Evolutionary conservation across 2,329 filamentous ascomycete genomes (phyloP).

Genomic region (Lasiodiplodia theobromae): DNA sequence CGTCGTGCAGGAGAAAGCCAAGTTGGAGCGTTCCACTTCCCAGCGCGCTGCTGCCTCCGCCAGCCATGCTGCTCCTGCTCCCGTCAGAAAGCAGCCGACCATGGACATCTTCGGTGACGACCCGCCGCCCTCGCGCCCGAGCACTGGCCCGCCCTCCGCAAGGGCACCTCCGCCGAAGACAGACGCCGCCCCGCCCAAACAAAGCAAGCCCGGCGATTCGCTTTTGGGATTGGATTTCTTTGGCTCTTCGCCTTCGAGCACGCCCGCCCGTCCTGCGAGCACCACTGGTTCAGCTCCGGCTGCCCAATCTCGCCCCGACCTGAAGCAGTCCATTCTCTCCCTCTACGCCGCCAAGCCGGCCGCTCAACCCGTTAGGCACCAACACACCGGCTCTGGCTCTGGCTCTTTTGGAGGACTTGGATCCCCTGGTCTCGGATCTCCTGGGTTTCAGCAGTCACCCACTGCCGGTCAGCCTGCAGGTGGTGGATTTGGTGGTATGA

Average conservation of each 20-base stretch:
- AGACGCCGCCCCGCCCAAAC: constrained; percentile 64
- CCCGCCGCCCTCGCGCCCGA: constrained; percentile 71
- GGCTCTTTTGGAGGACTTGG: constrained; percentile 57
- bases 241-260: constrained; percentile 67
- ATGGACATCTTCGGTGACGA: constrained; percentile 86
- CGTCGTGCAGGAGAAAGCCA: constrained; percentile 74
- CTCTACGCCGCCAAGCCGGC: constrained; percentile 87
- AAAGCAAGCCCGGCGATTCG: constrained; percentile 80
- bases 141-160: constrained; percentile 71
- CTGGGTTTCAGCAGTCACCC: constrained; percentile 46
- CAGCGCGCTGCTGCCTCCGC: constrained; percentile 55
- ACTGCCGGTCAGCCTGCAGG: constrained; percentile 46
- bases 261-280: constrained; percentile 78
- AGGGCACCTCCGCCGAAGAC: constrained; percentile 68
- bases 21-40: constrained; percentile 66
- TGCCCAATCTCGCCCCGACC: constrained; percentile 81
- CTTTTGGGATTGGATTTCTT: constrained; percentile 93
- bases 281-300: constrained; percentile 63
- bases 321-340: constrained; percentile 97
- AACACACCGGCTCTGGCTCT: constrained; percentile 63
- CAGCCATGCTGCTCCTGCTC: constrained; percentile 42
- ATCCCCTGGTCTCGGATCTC: constrained; percentile 56
- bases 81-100: constrained; percentile 42
- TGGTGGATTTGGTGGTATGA: constrained; percentile 56
- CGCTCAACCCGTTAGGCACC: constrained; percentile 65